A percentile compares a stretch with the other conserved stretches of the same genome.
Evolutionary conservation across 257 asterid genomes (phyloP).

Genomic region (Solanum paucissectum): DNA sequence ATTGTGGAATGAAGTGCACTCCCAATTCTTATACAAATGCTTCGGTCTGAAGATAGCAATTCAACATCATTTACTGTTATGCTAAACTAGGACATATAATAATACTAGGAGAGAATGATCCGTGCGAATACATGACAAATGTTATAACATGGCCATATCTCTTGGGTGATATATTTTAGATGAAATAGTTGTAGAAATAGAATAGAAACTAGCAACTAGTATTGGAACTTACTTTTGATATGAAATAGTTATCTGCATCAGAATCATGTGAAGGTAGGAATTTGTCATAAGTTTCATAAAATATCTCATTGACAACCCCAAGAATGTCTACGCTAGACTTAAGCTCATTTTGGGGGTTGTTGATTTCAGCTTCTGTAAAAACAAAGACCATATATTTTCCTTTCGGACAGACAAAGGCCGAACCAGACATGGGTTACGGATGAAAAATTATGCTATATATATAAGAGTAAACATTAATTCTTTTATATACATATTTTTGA

Average conservation of each 20-base stretch:
- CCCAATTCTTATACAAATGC: slow-evolving; percentile 86
- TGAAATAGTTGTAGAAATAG: neutral
- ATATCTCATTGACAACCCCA: slow-evolving; percentile 75
- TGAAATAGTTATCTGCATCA: slow-evolving; percentile 45
- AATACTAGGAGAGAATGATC: neutral
- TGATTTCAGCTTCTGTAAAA: neutral
- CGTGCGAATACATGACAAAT: too few species aligned
- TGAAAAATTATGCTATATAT: too few species aligned
- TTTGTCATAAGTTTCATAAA: slow-evolving; percentile 82
- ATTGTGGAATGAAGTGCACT: slow-evolving; percentile 94
- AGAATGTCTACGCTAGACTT: slow-evolving; percentile 89
- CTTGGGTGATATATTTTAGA: neutral
- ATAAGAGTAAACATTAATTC: too few species aligned
- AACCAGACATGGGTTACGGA: too few species aligned
- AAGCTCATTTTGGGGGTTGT: slow-evolving; percentile 71
- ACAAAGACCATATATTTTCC: slow-evolving; percentile 83
- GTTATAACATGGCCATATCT: neutral
- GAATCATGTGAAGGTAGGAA: slow-evolving; percentile 42
- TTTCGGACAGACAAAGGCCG: slow-evolving; percentile 49
- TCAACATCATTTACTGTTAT: slow-evolving; percentile 6
- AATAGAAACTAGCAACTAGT: neutral
- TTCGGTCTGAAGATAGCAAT: slow-evolving; percentile 98
- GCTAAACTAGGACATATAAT: neutral
- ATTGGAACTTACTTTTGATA: slow-evolving; percentile 43
- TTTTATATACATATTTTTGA: too few species aligned